phyloP scores from a whole-genome alignment of 108 stramenopile species.

The Pseudonitzschia multistriata region DNA sequence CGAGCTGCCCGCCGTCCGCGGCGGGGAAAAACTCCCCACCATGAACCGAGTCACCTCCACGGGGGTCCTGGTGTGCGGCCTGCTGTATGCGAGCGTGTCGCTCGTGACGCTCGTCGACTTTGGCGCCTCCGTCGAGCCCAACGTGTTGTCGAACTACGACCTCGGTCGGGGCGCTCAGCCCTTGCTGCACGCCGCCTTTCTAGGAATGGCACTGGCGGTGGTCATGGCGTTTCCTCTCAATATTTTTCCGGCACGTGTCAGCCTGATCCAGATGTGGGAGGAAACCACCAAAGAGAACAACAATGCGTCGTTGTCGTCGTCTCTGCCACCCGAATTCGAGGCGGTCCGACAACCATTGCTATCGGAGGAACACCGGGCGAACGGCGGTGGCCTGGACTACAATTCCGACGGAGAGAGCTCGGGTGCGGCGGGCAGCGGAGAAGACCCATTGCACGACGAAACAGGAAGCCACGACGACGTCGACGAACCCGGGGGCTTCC shows the following conservation, averaged over 20 bases:
- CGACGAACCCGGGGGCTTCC: conserved; percentile 3
- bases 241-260: conserved; percentile 73
- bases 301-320: background rate
- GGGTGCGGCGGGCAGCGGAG: too few relatives aligned
- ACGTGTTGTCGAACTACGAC: conserved; percentile 62
- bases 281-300: background rate
- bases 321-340: background rate
- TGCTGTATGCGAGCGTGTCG: conserved; percentile 46
- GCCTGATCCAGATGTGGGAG: conserved; percentile 55
- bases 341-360: conserved; percentile 30
- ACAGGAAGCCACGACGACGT: background rate
- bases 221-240: conserved; percentile 83
- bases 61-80: conserved; percentile 39
- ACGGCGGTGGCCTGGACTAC: background rate
- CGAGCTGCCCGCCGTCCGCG: conserved; percentile 36
- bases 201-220: conserved; percentile 72
- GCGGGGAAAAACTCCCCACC: conserved; percentile 22
- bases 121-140: conserved; percentile 48
- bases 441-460: background rate
- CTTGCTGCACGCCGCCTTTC: conserved; percentile 64
- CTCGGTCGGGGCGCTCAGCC: conserved; percentile 25
- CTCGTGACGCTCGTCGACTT: conserved; percentile 65
- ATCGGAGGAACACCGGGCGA: conserved; percentile 3
- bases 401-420: conserved; percentile 9
- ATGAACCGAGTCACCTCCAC: conserved; percentile 47